phyloP scores from a whole-genome alignment of 495 filamentous ascomycete species.

The Hyaloscypha bicolor region DNA sequence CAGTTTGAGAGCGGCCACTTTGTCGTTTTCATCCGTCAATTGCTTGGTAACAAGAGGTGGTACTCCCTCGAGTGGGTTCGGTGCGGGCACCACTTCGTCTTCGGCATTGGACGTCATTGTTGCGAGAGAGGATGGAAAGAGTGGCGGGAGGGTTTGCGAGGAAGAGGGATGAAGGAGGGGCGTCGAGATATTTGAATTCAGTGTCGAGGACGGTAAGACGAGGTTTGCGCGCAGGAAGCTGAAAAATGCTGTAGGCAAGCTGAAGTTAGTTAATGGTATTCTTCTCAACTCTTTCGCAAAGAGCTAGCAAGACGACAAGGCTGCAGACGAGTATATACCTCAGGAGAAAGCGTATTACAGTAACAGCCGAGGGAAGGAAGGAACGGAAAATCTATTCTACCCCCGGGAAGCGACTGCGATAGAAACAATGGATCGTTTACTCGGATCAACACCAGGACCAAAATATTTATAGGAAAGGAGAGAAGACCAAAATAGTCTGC shows the following conservation, averaged over 20 bases:
- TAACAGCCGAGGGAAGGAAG: not conserved
- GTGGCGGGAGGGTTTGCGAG: slow-evolving; percentile 30
- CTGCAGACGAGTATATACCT: not conserved
- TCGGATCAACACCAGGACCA: not conserved
- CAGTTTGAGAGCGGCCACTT: slow-evolving; percentile 49
- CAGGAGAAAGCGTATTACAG: not conserved
- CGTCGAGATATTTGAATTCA: slow-evolving; percentile 31
- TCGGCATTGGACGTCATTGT: slow-evolving; percentile 35
- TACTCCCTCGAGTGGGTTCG: slow-evolving; percentile 47
- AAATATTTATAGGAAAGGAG: not conserved
- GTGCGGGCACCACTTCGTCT: slow-evolving; percentile 27
- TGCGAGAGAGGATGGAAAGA: slow-evolving; percentile 46
- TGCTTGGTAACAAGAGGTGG: slow-evolving; percentile 35
- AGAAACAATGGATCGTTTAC: not conserved
- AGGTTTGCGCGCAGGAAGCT: slow-evolving; percentile 58
- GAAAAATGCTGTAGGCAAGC: slow-evolving; percentile 49
- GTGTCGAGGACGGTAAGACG: slow-evolving; percentile 40
- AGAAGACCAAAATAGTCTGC: not conserved
- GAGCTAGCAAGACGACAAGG: not conserved
- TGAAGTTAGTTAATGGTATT: slow-evolving; percentile 7
- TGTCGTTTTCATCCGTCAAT: slow-evolving; percentile 38
- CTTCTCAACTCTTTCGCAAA: not conserved
- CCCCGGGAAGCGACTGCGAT: not conserved
- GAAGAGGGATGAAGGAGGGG: slow-evolving; percentile 33
- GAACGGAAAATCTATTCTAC: slow-evolving; percentile 6